Conservation (phyloP, 805 yeast genomes). For the Wickerhamiella azyma region DNA sequence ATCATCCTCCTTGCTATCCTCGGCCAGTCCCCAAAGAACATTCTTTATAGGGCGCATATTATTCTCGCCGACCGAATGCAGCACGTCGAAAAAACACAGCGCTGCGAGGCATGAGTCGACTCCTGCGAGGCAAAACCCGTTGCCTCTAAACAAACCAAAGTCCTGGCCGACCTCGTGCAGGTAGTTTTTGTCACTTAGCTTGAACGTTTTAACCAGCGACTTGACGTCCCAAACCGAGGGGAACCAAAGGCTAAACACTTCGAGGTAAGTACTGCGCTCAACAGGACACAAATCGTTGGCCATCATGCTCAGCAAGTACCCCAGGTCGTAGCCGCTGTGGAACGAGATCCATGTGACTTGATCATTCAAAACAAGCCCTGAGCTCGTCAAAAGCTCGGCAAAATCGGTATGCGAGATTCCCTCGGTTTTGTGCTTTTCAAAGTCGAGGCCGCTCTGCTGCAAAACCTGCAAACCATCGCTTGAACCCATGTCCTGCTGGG, state of each 20-base stretch:
- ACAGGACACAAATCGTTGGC: slow-evolving; percentile 67
- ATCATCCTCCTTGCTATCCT: slow-evolving; percentile 16
- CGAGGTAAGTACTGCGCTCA: slow-evolving; percentile 61
- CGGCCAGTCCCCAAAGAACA: slow-evolving; percentile 28
- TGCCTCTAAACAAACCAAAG: slow-evolving; percentile 25
- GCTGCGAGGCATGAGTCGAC: slow-evolving; percentile 32
- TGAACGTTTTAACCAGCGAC: slow-evolving; percentile 27
- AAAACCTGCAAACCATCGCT: slow-evolving; percentile 71
- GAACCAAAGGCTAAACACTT: slow-evolving; percentile 58
- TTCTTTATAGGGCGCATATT: slow-evolving; percentile 22
- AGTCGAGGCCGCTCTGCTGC: slow-evolving; percentile 70
- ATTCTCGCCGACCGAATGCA: slow-evolving; percentile 25
- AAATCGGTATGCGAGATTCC: slow-evolving; percentile 74
- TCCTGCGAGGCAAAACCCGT: slow-evolving; percentile 32
- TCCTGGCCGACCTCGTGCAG: slow-evolving; percentile 32
- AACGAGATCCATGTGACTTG: slow-evolving; percentile 77
- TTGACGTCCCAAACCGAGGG: slow-evolving; percentile 80
- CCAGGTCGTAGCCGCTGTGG: slow-evolving; percentile 91
- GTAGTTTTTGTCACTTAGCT: slow-evolving; percentile 25
- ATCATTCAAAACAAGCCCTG: slow-evolving; percentile 67
- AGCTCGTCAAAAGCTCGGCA: slow-evolving; percentile 70
- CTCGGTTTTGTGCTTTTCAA: slow-evolving; percentile 52
- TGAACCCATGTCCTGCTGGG: slow-evolving; percentile 66
- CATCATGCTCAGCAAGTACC: slow-evolving; percentile 67
- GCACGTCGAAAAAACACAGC: slow-evolving; percentile 31